Base-by-base conservation (phyloP, 352 stramenopile genomes). In the Globisporangium spinosum region DNA sequence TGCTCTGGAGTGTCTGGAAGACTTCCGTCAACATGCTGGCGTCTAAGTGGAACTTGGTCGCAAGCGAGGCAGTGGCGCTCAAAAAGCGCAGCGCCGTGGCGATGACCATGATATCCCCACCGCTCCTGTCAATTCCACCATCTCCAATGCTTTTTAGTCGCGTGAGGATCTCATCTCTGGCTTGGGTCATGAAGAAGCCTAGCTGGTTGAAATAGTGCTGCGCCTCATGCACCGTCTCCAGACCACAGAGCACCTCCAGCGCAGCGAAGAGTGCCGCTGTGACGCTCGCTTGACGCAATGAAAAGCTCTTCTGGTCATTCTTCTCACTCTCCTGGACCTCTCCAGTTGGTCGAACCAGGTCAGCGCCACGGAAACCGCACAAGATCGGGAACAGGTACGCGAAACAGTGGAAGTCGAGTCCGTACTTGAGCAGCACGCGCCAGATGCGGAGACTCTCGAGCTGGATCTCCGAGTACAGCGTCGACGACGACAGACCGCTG, bases 131-230 rank as follows among this genome's bases (percentile, higher is more conserved):
- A 5, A 22, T 49, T 49, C 15, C 22, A n/a, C 32, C 25, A 4
- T 58, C 38, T 9, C 2, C 9, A 23, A 12, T 29, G 25, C 34
- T 53, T 15, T 47, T 59, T 20, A 69, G 17, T 12, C 70, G 60
- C 15, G 38, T 57, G 25, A 43, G 2, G 8, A 82, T 53, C 9
- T 76, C 62, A 15, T 74, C 63, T 22, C 70, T 80, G 0, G 83
- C 85, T 34, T 75, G 64, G 13, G 64, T 51, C 29, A 89, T 55
- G 63, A 89, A 93, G 64, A 82, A 82, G 0, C 65, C 70, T 10
- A 93, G 55, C 63, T 93, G 85, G 49, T 72, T 73, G 58, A 89
- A 87, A 63, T 85, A 89, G 58, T 86, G 78, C 57, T 89, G 81
- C 6, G 81, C 81, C 64, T 88, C 81, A 27, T 85, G 81, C 23